Percentiles rank a stretch among this genome's conserved stretches.
Evolutionary conservation across 108 stramenopile species (phyloP).

Genomic region (Thalassiosira profunda): DNA sequence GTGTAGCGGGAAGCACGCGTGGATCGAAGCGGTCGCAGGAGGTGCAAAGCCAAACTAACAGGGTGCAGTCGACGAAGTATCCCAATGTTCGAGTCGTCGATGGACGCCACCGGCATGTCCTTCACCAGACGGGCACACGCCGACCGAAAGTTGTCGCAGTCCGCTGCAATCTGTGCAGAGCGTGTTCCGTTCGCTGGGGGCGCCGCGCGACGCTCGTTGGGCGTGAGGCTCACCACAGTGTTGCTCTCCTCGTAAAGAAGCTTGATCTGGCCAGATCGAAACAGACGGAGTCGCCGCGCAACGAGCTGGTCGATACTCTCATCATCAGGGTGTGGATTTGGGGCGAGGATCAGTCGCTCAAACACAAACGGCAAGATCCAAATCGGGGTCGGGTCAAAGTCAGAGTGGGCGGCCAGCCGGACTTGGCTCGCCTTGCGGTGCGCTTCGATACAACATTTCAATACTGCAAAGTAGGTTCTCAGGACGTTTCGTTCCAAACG

Average conservation of each 20-base stretch:
- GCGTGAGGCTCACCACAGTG: background rate
- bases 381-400: no score
- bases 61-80: background rate
- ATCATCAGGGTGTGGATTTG: background rate
- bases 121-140: background rate
- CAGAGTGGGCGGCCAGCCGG: background rate
- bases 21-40: no score
- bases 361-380: background rate
- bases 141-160: background rate
- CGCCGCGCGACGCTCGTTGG: background rate
- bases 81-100: background rate
- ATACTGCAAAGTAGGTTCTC: background rate
- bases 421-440: background rate
- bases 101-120: background rate
- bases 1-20: no score
- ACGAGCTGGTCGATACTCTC: background rate
- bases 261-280: background rate
- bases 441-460: background rate
- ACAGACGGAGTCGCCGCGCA: background rate
- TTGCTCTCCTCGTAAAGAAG: background rate
- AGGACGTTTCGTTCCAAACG: background rate
- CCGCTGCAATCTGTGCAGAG: conserved; percentile 2
- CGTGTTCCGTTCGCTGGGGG: background rate
- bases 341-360: background rate
- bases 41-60: no score